Base-by-base conservation (phyloP, 441 rosid species). In the Populus tomentosa region DNA sequence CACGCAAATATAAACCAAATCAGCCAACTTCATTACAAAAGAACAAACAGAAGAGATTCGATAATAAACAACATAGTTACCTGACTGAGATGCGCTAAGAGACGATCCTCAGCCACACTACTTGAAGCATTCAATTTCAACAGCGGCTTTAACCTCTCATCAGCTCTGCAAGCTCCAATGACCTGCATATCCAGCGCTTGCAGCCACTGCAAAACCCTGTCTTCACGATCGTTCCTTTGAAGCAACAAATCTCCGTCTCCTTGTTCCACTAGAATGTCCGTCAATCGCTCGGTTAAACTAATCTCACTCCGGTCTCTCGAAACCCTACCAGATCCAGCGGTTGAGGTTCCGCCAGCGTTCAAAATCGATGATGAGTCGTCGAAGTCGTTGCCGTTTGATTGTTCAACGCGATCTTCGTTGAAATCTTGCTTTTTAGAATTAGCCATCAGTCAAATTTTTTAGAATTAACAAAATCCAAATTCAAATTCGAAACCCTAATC, bases 111-210 rank as follows among this genome's bases (percentile, higher is more conserved):
- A 0, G 91, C 94, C 69, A 87, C 81, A 2, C 94, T 94, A 53
- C 84, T 85, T 1, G 95, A 85, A 32, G 86, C 89, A 46, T 83
- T 94, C 4, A 84, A 70, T 88, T 94, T 95, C 87, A 94, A 81
- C 87, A 95, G 77, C 21, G 99, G 99, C 85, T 90, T 95, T 80
- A 95, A 75, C 78, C 99, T 89, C 89, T 95, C 99, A 20, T 95
- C 98, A 5, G 89, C 93, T 33, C 99, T 87, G 83, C 99, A 95
- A 32, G 98, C 98, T 13, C 99, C 99, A 64, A 92, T 77, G 20
- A 95, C 92, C 73, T 94, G 99, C 90, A 92, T 76, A 84, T 95
- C 98, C 77, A 95, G 85, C 70, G 98, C 95, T 74, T 85, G 98
- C 10, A 95, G 80, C 99, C 98, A 95, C 88, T 83, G 86, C 80